phyloP scores from a whole-genome alignment of 2,329 filamentous ascomycete genomes.

The Exophiala calicioides region DNA sequence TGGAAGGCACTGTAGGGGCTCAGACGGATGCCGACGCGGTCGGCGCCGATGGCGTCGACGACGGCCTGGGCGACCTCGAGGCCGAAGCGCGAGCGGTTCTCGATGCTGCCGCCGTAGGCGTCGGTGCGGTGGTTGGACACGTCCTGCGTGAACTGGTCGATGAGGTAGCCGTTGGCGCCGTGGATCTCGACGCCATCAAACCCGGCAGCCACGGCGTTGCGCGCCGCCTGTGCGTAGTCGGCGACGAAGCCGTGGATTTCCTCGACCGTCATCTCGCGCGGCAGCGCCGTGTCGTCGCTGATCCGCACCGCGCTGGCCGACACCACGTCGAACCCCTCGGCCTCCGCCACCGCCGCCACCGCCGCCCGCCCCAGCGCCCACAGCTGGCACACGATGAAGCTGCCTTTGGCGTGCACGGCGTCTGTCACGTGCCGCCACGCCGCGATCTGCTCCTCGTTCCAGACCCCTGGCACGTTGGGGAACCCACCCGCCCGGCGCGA shows the following conservation, averaged over 20 bases:
- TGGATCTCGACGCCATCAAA: slow-evolving; percentile 55
- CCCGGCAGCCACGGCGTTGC: slow-evolving; percentile 56
- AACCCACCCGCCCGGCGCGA: slow-evolving; percentile 6
- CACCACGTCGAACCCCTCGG: no score
- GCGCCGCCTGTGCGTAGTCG: slow-evolving; percentile 49
- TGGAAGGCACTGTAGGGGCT: slow-evolving; percentile 52
- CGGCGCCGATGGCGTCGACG: slow-evolving; percentile 29
- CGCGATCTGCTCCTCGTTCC: slow-evolving; percentile 42
- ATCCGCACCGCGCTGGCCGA: no score
- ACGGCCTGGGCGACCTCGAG: slow-evolving; percentile 47
- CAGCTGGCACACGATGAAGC: slow-evolving; percentile 50
- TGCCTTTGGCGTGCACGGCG: slow-evolving; percentile 53
- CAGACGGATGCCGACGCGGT: slow-evolving; percentile 49
- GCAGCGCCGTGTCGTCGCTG: no score
- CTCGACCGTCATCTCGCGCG: slow-evolving; percentile 37
- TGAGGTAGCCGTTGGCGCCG: slow-evolving; percentile 51
- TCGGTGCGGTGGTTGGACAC: slow-evolving; percentile 54
- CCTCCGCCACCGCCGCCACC: slow-evolving; percentile 34
- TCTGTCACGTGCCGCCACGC: slow-evolving; percentile 55
- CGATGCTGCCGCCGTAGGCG: slow-evolving; percentile 52
- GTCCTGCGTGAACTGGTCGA: slow-evolving; percentile 55
- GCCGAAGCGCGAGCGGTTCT: slow-evolving; percentile 56
- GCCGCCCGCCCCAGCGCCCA: slow-evolving; percentile 62
- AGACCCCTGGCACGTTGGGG: slow-evolving; percentile 18
- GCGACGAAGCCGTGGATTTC: slow-evolving; percentile 47